Evolutionary conservation across 495 filamentous ascomycete species (phyloP).

Genomic region (Penicillium canariense): DNA sequence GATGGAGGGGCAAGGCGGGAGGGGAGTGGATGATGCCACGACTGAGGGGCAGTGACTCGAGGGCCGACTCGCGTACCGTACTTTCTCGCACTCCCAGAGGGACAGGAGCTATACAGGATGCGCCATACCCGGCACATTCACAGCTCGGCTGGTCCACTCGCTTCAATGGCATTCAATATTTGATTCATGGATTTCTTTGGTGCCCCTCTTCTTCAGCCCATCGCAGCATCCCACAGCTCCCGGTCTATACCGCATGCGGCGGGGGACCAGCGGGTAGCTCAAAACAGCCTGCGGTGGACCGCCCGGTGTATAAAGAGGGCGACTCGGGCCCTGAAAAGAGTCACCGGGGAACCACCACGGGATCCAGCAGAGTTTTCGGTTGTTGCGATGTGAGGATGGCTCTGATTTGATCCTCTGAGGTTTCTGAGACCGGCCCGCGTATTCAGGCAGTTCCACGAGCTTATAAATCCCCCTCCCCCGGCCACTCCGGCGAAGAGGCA

Average conservation of each 20-base stretch:
- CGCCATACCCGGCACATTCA: background rate
- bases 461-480: conserved; percentile 12
- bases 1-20: background rate
- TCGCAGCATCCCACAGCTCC: background rate
- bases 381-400: background rate
- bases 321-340: conserved; percentile 21
- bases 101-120: background rate
- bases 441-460: background rate
- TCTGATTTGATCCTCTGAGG: background rate
- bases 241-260: conserved; percentile 9
- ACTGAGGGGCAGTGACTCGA: conserved; percentile 26
- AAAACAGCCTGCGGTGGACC: conserved; percentile 26
- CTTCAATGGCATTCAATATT: too few species aligned
- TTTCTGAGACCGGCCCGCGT: background rate
- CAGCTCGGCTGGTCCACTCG: background rate
- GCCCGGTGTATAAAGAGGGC: conserved; percentile 14
- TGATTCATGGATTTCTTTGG: too few species aligned
- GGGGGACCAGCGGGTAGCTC: conserved; percentile 3
- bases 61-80: too few species aligned
- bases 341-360: conserved; percentile 25
- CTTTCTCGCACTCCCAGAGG: too few species aligned
- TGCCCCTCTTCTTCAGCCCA: too few species aligned
- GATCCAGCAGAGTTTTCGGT: conserved; percentile 15
- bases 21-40: conserved; percentile 18
- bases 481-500: background rate